Evolutionary conservation across 176 grass and related monocot genomes (phyloP).

Genomic region (Cymbopogon citratus): DNA sequence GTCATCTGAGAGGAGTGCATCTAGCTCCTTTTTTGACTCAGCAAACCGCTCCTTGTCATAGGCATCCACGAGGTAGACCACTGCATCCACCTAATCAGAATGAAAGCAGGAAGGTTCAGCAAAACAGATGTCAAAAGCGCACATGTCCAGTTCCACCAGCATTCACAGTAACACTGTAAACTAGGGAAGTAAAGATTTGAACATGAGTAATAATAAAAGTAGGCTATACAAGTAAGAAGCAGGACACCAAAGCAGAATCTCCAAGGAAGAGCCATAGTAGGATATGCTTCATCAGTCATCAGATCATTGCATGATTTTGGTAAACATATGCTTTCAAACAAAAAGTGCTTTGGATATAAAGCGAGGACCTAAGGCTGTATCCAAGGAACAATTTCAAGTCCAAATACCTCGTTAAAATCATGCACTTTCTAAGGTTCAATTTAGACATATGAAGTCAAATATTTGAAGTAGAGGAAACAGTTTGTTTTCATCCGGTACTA

Average conservation of each 20-base stretch:
- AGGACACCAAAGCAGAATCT: not conserved
- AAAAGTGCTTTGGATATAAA: not conserved
- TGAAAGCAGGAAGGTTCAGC: not conserved
- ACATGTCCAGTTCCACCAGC: not conserved
- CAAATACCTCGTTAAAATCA: not conserved
- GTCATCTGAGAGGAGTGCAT: constrained; percentile 74
- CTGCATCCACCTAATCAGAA: constrained; percentile 62
- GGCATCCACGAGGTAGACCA: constrained; percentile 78
- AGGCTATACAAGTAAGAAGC: not conserved
- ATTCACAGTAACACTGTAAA: not conserved
- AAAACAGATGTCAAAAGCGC: not conserved
- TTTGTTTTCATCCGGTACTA: not conserved
- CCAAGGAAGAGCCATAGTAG: not conserved
- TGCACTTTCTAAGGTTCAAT: not conserved
- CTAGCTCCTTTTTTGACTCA: constrained; percentile 69
- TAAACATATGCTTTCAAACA: not conserved
- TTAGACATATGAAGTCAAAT: not conserved
- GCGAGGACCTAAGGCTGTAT: not conserved
- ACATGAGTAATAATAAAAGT: not conserved
- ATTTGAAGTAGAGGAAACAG: not conserved
- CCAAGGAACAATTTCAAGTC: not conserved
- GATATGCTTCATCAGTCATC: not conserved
- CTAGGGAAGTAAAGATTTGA: not conserved
- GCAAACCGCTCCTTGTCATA: constrained; percentile 78
- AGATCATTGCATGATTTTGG: not conserved